Evolutionary conservation across 1,284 basidiomycete genomes (phyloP), one percentile per base, ranked within the genome.

Genomic region (Phylloporus sp.): DNA sequence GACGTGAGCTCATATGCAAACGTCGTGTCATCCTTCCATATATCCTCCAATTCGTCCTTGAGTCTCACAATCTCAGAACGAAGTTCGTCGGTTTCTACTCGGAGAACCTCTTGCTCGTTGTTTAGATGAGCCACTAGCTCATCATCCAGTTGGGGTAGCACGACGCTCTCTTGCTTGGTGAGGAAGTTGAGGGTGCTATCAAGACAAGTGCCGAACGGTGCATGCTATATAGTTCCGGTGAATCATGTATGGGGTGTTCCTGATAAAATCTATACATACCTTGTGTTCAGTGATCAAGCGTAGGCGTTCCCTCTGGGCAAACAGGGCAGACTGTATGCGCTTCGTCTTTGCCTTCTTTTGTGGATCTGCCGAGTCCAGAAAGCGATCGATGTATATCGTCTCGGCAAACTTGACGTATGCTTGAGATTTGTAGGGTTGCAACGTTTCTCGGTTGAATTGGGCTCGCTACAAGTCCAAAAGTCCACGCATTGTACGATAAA

Each of bases 381-480:
- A 99, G 7, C 98, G 91, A 78, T 98, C 97, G 88, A 99, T 90
- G 74, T 89, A 92, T 11, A 99, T 85, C 17, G 89, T 92, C 78
- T 97, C 94, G 8, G 86, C 90, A 77, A 98, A 97, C 73, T 92
- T 93, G 71, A 99, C 90, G 77, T 97, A 97, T 2, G 95, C 96
- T 77, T 99, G 97, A 15, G 94, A 96, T 81, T 99, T 99, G 84
- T 94, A 97, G 23, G 96, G 91, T 70, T 96, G 91, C 66, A 94
- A 85, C 0, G 91, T 94, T 72, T 93, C 91, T 20, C 95, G 88
- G 78, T 99, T 97, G 82, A 97, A 99, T 89, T 99, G 97, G 2
- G 97, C 98, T 68, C 97, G 88, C 94, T 99, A 73, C 20, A 45
- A 47, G 45, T 14, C 61, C 63, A 52, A 41, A 52, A 63, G 19